Conservation (phyloP, 2,329 filamentous ascomycete species). For the Venturia nashicola region DNA sequence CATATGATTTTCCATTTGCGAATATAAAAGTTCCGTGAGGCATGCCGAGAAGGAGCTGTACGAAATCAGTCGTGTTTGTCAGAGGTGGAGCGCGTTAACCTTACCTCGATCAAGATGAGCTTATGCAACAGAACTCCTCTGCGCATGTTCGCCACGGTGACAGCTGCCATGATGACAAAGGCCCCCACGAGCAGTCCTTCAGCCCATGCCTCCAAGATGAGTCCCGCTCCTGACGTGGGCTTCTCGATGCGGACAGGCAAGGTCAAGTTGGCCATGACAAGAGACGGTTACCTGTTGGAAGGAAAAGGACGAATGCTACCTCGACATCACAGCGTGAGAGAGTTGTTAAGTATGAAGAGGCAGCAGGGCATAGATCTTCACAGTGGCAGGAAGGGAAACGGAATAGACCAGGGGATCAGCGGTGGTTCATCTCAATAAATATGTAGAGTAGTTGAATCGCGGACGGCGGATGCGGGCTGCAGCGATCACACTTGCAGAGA, state of each 20-base stretch:
- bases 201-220: constrained; percentile 28
- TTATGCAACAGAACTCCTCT: constrained; percentile 35
- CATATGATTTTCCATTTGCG: constrained; percentile 41
- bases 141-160: constrained; percentile 38
- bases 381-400: not conserved
- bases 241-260: not conserved
- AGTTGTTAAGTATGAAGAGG: not conserved
- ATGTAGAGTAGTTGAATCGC: not conserved
- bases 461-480: not conserved
- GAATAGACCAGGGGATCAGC: not conserved
- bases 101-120: constrained; percentile 36
- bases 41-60: constrained; percentile 38
- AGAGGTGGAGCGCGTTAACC: not conserved
- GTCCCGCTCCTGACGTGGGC: not conserved
- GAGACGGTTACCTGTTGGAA: not conserved
- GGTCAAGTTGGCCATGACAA: not conserved
- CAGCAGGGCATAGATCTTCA: not conserved
- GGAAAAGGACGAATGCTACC: not conserved
- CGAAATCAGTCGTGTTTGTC: not conserved
- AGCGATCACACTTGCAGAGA: not conserved
- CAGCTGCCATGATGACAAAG: constrained; percentile 29
- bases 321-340: no score
- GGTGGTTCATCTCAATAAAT: not conserved
- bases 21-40: constrained; percentile 50
- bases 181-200: constrained; percentile 21